Base-by-base conservation (phyloP, 306 rosid species). In the Castanea sativa region DNA sequence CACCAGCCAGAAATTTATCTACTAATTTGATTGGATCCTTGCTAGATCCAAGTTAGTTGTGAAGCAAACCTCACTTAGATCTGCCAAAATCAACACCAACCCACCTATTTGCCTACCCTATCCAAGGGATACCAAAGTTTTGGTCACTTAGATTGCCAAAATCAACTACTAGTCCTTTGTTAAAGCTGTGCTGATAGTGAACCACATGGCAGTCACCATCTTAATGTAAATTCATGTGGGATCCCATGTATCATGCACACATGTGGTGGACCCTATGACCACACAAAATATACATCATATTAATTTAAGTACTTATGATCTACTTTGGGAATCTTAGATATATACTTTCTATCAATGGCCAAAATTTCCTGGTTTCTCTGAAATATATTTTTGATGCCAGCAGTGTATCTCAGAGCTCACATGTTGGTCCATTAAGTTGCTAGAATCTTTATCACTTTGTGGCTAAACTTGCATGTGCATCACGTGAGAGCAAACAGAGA, bases 391-490 rank as follows among this genome's bases (percentile, higher is more conserved):
- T 49, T 10, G 53, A 49, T 49, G 53, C 53, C 16, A 49, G 53
- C 2, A 2, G 14, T 35, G 5, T 43, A 56, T 78, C 73, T 78
- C 68, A 82, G 76, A 65, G 57, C 76, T 61, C 81, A 11, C 85
- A 71, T 58, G 70, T 71, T 57, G 79, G 81, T 3, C 71, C 16
- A 67, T 19, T 29, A 63, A 63, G 41, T 13, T 3, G 69, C 69
- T 25, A 27, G 69, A 29, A 14, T 27, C 68, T 63, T 11, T 63
- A 41, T 41, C 45, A 32, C 21, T 64, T 64, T 69, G 81, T 35
- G 35, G 57, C 69, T 60, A 29, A 23, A 23, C 61, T 69, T 18
- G 56, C 92, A 83, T 51, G 89, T 83, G 84, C 68, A 25, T 83
- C 78, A 83, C 61, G 81, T 79, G 85, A 73, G 70, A 27, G 2